A percentile compares a stretch with the other conserved stretches of the same genome.
These are phyloP conservation scores for Alternaria angustiovoidea DNA, from an alignment of 2,329 filamentous ascomycete species.

Conservation along the genomic window DNA sequence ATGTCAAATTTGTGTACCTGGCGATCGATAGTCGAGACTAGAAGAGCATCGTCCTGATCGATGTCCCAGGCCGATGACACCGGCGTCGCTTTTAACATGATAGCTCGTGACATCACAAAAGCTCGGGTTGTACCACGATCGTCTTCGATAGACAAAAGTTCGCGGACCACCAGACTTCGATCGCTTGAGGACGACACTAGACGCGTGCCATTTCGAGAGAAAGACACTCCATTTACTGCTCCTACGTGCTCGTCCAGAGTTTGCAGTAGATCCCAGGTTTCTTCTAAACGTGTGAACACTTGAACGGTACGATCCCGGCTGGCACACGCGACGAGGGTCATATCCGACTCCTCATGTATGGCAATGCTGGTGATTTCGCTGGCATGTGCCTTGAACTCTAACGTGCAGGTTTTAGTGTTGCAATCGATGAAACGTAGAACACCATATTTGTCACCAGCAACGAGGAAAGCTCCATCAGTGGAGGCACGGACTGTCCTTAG, in stretches of 20 bases:
- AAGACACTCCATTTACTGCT: slow-evolving; percentile 79
- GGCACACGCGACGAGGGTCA: slow-evolving; percentile 78
- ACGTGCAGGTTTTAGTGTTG: slow-evolving; percentile 66
- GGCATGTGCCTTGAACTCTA: slow-evolving; percentile 84
- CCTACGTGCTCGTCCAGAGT: slow-evolving; percentile 92
- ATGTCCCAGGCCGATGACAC: slow-evolving; percentile 79
- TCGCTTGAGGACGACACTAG: slow-evolving; percentile 86
- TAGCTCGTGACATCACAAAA: slow-evolving; percentile 77
- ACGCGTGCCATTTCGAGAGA: slow-evolving; percentile 73
- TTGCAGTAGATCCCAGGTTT: slow-evolving; percentile 79
- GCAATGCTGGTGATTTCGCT: slow-evolving; percentile 85
- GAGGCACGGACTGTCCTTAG: slow-evolving; percentile 67
- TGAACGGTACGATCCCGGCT: slow-evolving; percentile 87
- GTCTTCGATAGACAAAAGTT: slow-evolving; percentile 75
- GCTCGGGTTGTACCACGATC: slow-evolving; percentile 68
- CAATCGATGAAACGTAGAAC: slow-evolving; percentile 75
- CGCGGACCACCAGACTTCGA: slow-evolving; percentile 83
- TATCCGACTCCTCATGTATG: slow-evolving; percentile 70
- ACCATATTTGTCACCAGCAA: slow-evolving; percentile 89
- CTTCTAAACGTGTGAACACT: slow-evolving; percentile 72
- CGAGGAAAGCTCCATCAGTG: slow-evolving; percentile 69
- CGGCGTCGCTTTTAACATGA: slow-evolving; percentile 86
- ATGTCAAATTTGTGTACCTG: slow-evolving; percentile 68
- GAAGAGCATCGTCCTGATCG: slow-evolving; percentile 64
- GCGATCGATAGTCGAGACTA: slow-evolving; percentile 69